These are phyloP conservation scores for Solanum tarijense DNA, from an alignment of 257 asterid genomes.

Conservation along the genomic window DNA sequence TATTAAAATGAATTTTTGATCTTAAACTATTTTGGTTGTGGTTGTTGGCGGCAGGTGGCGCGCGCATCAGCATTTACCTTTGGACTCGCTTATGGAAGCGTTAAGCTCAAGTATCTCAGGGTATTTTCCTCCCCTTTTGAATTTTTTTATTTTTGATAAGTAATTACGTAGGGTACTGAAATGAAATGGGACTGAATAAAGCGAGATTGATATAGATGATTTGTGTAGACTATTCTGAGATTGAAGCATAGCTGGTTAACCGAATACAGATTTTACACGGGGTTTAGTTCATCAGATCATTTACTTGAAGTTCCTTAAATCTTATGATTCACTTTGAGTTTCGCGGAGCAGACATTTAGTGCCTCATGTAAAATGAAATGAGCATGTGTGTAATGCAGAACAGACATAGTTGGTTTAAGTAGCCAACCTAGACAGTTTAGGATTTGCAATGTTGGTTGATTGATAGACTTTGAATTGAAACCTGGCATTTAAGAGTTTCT, in stretches of 20 bases:
- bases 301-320: not conserved
- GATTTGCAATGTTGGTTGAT: not conserved
- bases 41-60: slow-evolving; percentile 6
- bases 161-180: not conserved
- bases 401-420: not conserved
- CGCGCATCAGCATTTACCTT: slow-evolving; percentile 31
- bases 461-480: not conserved
- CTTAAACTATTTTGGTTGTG: not conserved
- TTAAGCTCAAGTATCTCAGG: slow-evolving; percentile 37
- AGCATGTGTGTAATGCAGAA: not conserved
- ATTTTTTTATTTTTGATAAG: not conserved
- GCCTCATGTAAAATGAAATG: not conserved
- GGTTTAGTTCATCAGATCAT: not conserved
- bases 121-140: slow-evolving; percentile 3
- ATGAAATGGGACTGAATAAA: not conserved
- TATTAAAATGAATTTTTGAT: not conserved
- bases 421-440: not conserved
- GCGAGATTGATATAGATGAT: not conserved
- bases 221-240: not conserved
- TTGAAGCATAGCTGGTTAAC: not conserved
- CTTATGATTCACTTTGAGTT: not conserved
- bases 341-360: not conserved
- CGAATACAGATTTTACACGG: not conserved
- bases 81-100: slow-evolving; percentile 27
- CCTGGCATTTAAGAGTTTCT: not conserved